phyloP scores from a whole-genome alignment of 345 rosid species.

The Hibiscus tridactylites region DNA sequence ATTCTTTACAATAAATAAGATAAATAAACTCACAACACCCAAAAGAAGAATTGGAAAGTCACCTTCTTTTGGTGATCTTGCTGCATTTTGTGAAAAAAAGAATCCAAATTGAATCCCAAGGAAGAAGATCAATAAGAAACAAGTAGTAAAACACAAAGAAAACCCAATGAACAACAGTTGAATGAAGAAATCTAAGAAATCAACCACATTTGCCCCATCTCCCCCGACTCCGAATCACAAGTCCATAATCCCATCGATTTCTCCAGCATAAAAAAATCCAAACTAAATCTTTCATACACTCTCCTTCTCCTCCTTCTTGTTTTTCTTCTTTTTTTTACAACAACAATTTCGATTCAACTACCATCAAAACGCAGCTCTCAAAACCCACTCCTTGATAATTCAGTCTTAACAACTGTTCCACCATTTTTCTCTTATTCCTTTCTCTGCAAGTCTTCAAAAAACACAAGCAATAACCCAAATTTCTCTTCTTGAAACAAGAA shows the following conservation, averaged over 20 bases:
- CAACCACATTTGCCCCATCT: conserved; percentile 88
- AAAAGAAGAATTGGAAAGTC: neutral
- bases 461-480: neutral
- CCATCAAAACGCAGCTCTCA: conserved; percentile 12
- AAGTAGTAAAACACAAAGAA: neutral
- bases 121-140: conserved; percentile 1
- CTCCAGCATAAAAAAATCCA: conserved; percentile 28
- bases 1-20: neutral
- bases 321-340: neutral
- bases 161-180: neutral
- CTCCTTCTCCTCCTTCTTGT: neutral
- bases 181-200: conserved; percentile 11
- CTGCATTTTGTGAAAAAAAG: conserved; percentile 35
- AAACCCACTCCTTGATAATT: conserved; percentile 15
- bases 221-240: conserved; percentile 59
- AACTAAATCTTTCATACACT: conserved; percentile 45
- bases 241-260: conserved; percentile 48
- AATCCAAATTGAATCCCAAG: neutral
- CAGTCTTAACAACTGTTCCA: conserved; percentile 17
- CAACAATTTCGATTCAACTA: conserved; percentile 10
- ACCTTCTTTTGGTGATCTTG: conserved; percentile 86
- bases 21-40: neutral
- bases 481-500: conserved; percentile 5
- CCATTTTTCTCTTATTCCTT: conserved; percentile 3
- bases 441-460: conserved; percentile 10